Conservation (phyloP, 1,284 basidiomycete genomes). For the Austroboletus niveus region DNA sequence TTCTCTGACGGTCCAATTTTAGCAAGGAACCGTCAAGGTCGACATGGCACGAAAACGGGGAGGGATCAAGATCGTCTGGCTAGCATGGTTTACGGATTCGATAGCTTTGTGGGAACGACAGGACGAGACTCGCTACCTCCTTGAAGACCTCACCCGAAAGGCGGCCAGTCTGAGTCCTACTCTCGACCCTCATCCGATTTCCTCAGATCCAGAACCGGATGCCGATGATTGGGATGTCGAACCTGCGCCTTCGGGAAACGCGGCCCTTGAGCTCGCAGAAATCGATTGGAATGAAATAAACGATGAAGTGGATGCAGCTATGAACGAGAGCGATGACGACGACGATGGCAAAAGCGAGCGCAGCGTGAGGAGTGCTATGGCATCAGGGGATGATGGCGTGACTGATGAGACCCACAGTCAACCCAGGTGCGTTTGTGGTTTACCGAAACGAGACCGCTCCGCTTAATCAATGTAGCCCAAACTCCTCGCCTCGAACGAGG, state of each 20-base stretch:
- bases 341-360: constrained; percentile 36
- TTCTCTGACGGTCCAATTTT: constrained; percentile 13
- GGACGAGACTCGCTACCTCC: constrained; percentile 69
- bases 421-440: constrained; percentile 24
- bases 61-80: constrained; percentile 80
- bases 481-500: constrained; percentile 46
- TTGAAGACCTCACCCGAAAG: constrained; percentile 47
- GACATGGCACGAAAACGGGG: constrained; percentile 71
- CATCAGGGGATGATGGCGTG: constrained; percentile 31
- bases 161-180: constrained; percentile 45
- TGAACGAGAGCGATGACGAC: constrained; percentile 71
- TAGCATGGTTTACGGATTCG: constrained; percentile 86
- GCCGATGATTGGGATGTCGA: constrained; percentile 65
- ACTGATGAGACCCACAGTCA: constrained; percentile 31
- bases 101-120: constrained; percentile 78
- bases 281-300: constrained; percentile 80
- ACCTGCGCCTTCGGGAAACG: constrained; percentile 28
- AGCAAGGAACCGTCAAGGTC: constrained; percentile 91
- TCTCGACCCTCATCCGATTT: constrained; percentile 53
- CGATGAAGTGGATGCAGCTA: constrained; percentile 83
- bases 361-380: constrained; percentile 34
- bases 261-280: constrained; percentile 47
- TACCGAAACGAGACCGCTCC: neutral
- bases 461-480: constrained; percentile 36
- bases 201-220: constrained; percentile 64